phyloP scores from a whole-genome alignment of 1,139 yeast genomes.

The Meyerozyma sp. region DNA sequence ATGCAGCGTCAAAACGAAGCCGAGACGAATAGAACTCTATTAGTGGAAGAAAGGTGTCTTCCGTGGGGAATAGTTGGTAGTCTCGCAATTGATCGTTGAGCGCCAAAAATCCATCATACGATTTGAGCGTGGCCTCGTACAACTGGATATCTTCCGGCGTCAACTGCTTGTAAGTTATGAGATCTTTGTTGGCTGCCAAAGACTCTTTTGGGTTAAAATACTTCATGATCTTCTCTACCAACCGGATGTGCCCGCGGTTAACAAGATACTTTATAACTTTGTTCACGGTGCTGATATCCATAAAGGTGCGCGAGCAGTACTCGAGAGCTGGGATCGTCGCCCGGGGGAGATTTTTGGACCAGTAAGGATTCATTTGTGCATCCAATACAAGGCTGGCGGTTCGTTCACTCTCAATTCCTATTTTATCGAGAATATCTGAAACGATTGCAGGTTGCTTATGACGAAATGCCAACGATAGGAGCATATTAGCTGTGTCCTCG shows the following conservation, averaged over 20 bases:
- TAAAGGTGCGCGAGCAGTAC: background rate
- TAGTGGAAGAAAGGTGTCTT: constrained; percentile 8
- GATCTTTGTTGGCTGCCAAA: background rate
- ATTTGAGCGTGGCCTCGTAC: background rate
- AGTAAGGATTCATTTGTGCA: background rate
- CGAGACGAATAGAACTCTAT: constrained; percentile 2
- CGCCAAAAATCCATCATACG: background rate
- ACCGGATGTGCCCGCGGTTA: background rate
- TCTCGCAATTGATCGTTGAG: background rate
- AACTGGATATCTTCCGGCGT: background rate
- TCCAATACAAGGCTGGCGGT: background rate
- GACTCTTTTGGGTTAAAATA: background rate
- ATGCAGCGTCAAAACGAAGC: constrained; percentile 3
- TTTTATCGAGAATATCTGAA: constrained; percentile 6
- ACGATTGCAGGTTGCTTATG: constrained; percentile 13
- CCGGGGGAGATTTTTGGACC: background rate
- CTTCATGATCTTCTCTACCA: background rate
- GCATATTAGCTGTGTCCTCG: constrained; percentile 14
- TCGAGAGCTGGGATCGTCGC: background rate
- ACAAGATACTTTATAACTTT: background rate
- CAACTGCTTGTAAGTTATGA: background rate
- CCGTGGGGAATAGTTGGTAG: constrained; percentile 6
- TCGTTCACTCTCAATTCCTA: background rate
- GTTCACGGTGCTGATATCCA: constrained; percentile 1
- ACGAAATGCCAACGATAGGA: constrained; percentile 23